Base-by-base conservation (phyloP, 2,329 filamentous ascomycete genomes). In the Beauveria asiatica region DNA sequence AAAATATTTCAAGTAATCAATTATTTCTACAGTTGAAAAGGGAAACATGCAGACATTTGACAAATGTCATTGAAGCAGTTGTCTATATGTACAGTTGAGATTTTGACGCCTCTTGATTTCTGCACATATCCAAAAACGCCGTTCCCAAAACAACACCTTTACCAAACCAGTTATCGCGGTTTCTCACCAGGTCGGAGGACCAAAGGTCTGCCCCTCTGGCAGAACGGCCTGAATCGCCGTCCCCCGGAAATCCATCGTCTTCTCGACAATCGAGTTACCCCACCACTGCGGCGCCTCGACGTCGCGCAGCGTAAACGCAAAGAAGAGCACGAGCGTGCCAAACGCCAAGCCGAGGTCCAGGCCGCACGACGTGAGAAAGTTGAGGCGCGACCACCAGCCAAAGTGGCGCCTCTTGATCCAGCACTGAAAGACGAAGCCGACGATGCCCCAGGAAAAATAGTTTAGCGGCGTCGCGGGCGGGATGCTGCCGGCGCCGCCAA, bases 301-400 rank as follows among this genome's bases (percentile, higher is more conserved):
- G n/a, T 80, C 73, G 23, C 84, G 81, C 64, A 90, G 73, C 1
- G 84, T 84, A 63, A 91, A 83, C 0, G 83, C 81, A 63, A 90
- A 83, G 75, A 91, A 89, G 64, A 90, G 85, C 62, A 88, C 72
- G 48, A 90, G 78, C 1, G 87, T 89, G 19, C 78, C 79, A 27
- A 90, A 74, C 1, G 85, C 85, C 1, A 90, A 76, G 1, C 87
- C 88, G 13, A 88, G 77, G 65, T 90, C 88, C 52, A 91, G 75
- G 0, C 83, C 87, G 0, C 86, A 87, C 13, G 85, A 86, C 0
- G 87, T 86, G 62, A 90, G 73, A 67, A 88, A 90, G 74, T 90
- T 90, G 68, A 89, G 82, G 27, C 85, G 79, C 71, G 82, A 83
- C 88, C 88, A 91, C 88, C 88, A 91, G 30, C 75, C 80, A 63